phyloP scores from a whole-genome alignment of 2,329 filamentous ascomycete species.

The Microdochium trichocladiopsis region DNA sequence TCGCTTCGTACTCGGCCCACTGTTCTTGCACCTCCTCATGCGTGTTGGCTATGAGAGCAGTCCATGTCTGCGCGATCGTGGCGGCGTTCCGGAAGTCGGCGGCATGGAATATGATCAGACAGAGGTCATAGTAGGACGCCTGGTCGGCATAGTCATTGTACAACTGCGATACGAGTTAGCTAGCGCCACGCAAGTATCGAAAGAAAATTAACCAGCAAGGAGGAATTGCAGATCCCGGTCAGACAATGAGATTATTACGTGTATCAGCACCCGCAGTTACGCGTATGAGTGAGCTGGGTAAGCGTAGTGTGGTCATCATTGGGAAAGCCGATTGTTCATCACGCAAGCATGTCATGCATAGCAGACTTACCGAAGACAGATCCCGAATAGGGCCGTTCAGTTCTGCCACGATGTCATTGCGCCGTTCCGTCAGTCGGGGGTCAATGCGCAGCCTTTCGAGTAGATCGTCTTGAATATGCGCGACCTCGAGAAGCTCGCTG shows the following conservation, averaged over 20 bases:
- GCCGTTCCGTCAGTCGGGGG: conserved; percentile 56
- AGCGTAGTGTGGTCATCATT: not conserved
- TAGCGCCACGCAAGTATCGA: not conserved
- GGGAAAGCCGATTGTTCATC: not conserved
- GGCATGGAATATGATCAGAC: conserved; percentile 83
- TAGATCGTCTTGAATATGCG: conserved; percentile 90
- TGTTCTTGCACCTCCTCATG: conserved; percentile 48
- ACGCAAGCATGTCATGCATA: not conserved
- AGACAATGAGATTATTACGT: conserved; percentile 8
- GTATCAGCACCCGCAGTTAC: conserved; percentile 1
- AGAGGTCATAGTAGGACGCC: conserved; percentile 89
- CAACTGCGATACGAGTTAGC: conserved; percentile 44
- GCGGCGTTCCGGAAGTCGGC: conserved; percentile 86
- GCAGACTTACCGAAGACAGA: conserved; percentile 62
- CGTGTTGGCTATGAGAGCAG: conserved; percentile 67
- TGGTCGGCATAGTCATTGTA: conserved; percentile 89
- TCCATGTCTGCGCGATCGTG: conserved; percentile 81
- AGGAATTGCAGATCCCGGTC: not conserved
- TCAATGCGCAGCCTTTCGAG: conserved; percentile 73
- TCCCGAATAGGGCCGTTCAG: conserved; percentile 74
- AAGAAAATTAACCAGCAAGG: not conserved
- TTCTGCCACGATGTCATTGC: conserved; percentile 54
- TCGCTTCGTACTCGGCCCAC: conserved; percentile 28
- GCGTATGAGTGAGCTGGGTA: conserved; percentile 1
- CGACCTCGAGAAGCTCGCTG: conserved; percentile 80